Base-by-base conservation (phyloP, 345 rosid genomes). In the Populus pruinosa region DNA sequence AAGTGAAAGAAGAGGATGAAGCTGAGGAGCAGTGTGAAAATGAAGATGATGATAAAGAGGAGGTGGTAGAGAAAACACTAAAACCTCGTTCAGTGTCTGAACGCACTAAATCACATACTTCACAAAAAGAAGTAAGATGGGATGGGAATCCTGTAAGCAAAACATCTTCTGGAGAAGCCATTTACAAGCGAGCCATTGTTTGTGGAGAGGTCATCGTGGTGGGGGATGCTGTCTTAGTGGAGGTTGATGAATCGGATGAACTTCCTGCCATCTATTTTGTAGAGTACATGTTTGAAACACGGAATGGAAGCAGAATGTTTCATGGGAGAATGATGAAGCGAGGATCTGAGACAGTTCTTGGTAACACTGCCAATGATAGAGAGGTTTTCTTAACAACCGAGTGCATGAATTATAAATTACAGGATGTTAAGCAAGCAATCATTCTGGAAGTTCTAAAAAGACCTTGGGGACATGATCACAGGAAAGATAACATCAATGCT, bases 211-310 rank as follows among this genome's bases (percentile, higher is more conserved):
- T 64, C 20, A 68, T 82, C 41, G 20, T 21, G 20, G 81, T 70
- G 38, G 84, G 84, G 38, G 67, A 50, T 74, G 23, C 78, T 69
- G 78, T 82, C 41, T 14, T 77, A 12, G 25, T 79, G 56, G 82
- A 74, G 49, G 53, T 63, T 29, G 78, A 73, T 69, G 72, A 69
- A 53, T 27, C 66, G 4, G 67, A 77, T 69, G 76, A 73, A 63
- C 36, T 49, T 69, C 72, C 84, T 62, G 71, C 62, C 20, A 78
- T 82, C 56, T 82, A 67, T 69, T 71, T 70, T 43, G 72, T 82
- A 13, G 85, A 82, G 50, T 78, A 71, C 71, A 78, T 82, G 85
- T 78, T 74, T 71, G 85, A 82, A 62, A 66, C 76, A n/a, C 55
- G 56, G 18, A 75, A 70, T 65, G 85, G 79, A 23, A 75, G 76